Conservation (phyloP, 192 early-diverging fungal species). For the Umbelopsis ramanniana region DNA sequence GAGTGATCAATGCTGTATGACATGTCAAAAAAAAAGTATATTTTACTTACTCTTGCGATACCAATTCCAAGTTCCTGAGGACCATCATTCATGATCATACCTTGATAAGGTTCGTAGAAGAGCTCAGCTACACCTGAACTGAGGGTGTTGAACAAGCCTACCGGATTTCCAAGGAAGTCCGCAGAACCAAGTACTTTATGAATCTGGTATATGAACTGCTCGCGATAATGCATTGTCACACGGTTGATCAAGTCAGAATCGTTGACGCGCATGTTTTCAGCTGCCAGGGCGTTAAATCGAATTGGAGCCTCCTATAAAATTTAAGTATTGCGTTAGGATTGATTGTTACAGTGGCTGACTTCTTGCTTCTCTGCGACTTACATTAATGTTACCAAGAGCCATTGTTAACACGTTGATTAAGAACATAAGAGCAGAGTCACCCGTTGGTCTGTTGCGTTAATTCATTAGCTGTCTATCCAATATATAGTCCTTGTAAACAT, state of each 20-base stretch:
- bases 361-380: constrained; percentile 38
- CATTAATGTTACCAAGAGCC: constrained; percentile 97
- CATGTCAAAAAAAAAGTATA: neutral
- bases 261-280: constrained; percentile 89
- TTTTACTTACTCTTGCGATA: constrained; percentile 74
- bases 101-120: constrained; percentile 98
- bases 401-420: constrained; percentile 90
- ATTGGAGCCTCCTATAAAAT: constrained; percentile 78
- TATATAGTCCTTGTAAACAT: constrained; percentile 27
- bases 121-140: constrained; percentile 94
- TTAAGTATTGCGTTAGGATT: neutral
- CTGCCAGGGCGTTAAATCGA: constrained; percentile 83
- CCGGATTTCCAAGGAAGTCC: constrained; percentile 97
- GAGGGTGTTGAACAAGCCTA: constrained; percentile 95
- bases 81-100: constrained; percentile 91
- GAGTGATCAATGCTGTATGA: neutral
- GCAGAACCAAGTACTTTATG: constrained; percentile 92
- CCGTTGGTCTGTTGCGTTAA: constrained; percentile 42
- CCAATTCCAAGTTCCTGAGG: constrained; percentile 95
- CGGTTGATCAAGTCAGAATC: constrained; percentile 73
- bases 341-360: neutral
- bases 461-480: neutral
- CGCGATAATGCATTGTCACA: constrained; percentile 85
- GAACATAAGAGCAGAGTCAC: constrained; percentile 60
- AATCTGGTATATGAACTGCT: constrained; percentile 87